phyloP scores from a whole-genome alignment of 2,329 filamentous ascomycete species.

The Chrysoporthe austroafricana region DNA sequence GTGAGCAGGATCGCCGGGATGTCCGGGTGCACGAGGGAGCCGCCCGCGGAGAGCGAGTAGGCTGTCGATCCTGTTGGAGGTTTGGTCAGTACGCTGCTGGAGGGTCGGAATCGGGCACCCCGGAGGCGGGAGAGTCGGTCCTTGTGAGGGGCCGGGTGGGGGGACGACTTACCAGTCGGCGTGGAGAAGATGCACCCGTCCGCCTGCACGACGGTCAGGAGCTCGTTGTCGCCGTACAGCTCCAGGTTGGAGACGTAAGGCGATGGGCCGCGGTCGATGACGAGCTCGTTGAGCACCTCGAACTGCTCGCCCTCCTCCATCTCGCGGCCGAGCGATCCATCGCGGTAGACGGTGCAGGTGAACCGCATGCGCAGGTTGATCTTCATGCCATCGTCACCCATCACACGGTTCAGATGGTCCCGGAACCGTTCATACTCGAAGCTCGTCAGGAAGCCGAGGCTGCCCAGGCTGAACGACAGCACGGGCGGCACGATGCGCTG shows the following conservation, averaged over 20 bases:
- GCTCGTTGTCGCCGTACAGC: slow-evolving; percentile 91
- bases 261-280: slow-evolving; percentile 95
- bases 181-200: slow-evolving; percentile 98
- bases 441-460: slow-evolving; percentile 84
- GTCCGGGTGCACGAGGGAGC: slow-evolving; percentile 93
- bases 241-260: slow-evolving; percentile 97
- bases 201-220: slow-evolving; percentile 93
- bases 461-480: slow-evolving; percentile 81
- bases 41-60: slow-evolving; percentile 93
- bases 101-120: no score
- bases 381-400: slow-evolving; percentile 95
- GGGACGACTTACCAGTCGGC: slow-evolving; percentile 67
- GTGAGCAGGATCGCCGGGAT: slow-evolving; percentile 96
- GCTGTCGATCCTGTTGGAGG: slow-evolving; percentile 72
- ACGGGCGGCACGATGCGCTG: slow-evolving; percentile 86
- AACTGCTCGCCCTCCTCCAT: slow-evolving; percentile 92
- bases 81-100: slow-evolving; percentile 19
- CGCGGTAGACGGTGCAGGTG: slow-evolving; percentile 93
- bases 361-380: slow-evolving; percentile 99
- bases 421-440: slow-evolving; percentile 90
- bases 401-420: slow-evolving; percentile 81
- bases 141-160: neutral
- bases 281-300: slow-evolving; percentile 96
- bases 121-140: neutral
- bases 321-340: slow-evolving; percentile 62